These are phyloP conservation scores for Vanrija pseudolonga DNA, from an alignment of 1,284 basidiomycete species.

Conservation along the genomic window DNA sequence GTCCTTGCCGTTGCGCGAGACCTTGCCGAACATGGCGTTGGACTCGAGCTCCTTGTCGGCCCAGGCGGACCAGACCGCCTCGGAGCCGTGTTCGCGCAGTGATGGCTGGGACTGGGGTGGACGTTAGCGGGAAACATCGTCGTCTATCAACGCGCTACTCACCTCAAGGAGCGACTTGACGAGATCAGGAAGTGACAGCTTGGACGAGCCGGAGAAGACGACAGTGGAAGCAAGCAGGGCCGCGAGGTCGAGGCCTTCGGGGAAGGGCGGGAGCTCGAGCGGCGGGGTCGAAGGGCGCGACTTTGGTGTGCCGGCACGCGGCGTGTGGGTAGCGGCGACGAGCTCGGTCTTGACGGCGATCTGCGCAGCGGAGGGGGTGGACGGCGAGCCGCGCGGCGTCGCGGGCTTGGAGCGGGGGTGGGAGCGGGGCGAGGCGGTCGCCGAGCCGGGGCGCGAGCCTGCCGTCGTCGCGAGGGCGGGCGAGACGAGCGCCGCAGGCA, in stretches of 20 bases:
- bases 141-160: constrained; percentile 12
- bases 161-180: constrained; percentile 49
- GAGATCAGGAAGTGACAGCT: constrained; percentile 45
- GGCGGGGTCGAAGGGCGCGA: constrained; percentile 6
- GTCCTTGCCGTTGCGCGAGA: constrained; percentile 49
- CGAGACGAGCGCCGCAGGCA: too few species aligned
- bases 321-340: neutral
- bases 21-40: constrained; percentile 49
- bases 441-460: too few species aligned
- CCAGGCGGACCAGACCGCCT: constrained; percentile 42
- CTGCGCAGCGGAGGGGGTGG: neutral
- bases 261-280: constrained; percentile 20
- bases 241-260: constrained; percentile 36
- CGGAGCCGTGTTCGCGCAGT: constrained; percentile 35
- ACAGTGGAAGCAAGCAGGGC: constrained; percentile 48
- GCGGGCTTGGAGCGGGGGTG: neutral
- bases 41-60: constrained; percentile 29
- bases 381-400: neutral
- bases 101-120: constrained; percentile 41
- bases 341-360: constrained; percentile 13
- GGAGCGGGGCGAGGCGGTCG: neutral
- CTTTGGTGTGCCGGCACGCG: constrained; percentile 1
- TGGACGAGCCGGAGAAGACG: constrained; percentile 49
- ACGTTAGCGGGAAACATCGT: neutral
- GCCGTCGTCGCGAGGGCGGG: too few species aligned